phyloP scores from a whole-genome alignment of 2,329 filamentous ascomycete species.

The Stagonosporopsis vannaccii region DNA sequence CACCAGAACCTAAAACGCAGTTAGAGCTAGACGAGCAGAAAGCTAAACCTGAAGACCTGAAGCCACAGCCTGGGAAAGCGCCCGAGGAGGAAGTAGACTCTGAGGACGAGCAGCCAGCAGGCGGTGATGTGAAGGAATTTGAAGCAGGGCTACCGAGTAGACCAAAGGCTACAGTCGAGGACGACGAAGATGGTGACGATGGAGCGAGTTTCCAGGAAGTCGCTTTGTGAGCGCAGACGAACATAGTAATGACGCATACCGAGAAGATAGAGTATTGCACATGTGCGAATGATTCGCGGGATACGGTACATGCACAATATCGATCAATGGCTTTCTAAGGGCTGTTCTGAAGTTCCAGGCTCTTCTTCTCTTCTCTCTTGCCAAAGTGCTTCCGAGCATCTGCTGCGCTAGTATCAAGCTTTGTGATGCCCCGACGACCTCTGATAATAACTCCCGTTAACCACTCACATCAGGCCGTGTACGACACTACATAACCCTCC shows the following conservation, averaged over 20 bases:
- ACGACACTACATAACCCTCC: background rate
- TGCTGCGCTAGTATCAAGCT: no score
- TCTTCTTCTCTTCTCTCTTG: background rate
- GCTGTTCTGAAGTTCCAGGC: background rate
- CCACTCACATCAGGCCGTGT: background rate
- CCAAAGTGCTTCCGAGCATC: background rate
- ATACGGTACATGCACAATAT: background rate
- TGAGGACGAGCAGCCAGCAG: conserved; percentile 31
- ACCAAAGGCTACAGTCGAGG: conserved; percentile 38
- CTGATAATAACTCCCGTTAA: no score
- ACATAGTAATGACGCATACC: background rate
- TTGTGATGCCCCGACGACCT: no score
- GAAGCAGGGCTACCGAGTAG: conserved; percentile 41
- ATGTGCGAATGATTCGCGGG: background rate
- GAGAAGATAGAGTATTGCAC: background rate
- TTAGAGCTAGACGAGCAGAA: conserved; percentile 42
- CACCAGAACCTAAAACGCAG: conserved; percentile 41
- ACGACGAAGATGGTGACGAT: conserved; percentile 40
- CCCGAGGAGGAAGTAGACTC: conserved; percentile 37
- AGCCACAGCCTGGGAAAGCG: conserved; percentile 36
- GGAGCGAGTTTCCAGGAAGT: conserved; percentile 47
- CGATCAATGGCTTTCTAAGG: background rate
- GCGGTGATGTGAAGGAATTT: conserved; percentile 32
- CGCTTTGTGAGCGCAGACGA: conserved; percentile 5
- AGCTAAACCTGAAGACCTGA: conserved; percentile 44